Evolutionary conservation across 2,329 filamentous ascomycete genomes (phyloP).

Genomic region (Penicillium sp.): DNA sequence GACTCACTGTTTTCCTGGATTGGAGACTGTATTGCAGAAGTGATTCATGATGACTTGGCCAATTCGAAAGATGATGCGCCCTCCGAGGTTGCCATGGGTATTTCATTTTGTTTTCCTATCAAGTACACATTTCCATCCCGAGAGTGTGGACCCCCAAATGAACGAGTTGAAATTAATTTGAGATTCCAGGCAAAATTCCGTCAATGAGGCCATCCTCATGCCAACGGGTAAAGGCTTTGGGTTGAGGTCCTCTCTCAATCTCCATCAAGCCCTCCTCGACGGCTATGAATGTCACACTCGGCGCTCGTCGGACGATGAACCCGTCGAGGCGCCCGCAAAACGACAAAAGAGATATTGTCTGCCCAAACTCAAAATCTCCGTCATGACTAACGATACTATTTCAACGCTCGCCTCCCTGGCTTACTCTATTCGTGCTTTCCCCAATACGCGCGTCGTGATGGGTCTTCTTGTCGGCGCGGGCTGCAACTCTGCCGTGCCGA

Average conservation of each 20-base stretch:
- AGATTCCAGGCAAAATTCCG: constrained; percentile 46
- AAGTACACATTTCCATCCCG: constrained; percentile 34
- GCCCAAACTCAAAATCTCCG: constrained; percentile 67
- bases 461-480: constrained; percentile 77
- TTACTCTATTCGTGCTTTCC: constrained; percentile 64
- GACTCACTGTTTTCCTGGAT: constrained; percentile 76
- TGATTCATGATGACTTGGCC: constrained; percentile 59
- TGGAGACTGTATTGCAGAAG: constrained; percentile 70
- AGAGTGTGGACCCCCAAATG: background rate
- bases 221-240: constrained; percentile 59
- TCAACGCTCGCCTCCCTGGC: constrained; percentile 77
- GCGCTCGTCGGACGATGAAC: constrained; percentile 33
- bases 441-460: constrained; percentile 68
- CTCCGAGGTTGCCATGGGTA: constrained; percentile 43
- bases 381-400: constrained; percentile 78
- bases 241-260: constrained; percentile 39
- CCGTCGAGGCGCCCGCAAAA: constrained; percentile 29
- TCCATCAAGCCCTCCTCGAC: constrained; percentile 39
- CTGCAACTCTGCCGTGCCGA: constrained; percentile 73
- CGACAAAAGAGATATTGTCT: constrained; percentile 47
- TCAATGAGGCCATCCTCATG: constrained; percentile 56
- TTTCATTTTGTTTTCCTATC: constrained; percentile 50
- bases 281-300: constrained; percentile 49
- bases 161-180: constrained; percentile 9
- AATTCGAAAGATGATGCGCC: constrained; percentile 35